Evolutionary conservation across 2,329 filamentous ascomycete species (phyloP).

Genomic region (Nemania diffusa): DNA sequence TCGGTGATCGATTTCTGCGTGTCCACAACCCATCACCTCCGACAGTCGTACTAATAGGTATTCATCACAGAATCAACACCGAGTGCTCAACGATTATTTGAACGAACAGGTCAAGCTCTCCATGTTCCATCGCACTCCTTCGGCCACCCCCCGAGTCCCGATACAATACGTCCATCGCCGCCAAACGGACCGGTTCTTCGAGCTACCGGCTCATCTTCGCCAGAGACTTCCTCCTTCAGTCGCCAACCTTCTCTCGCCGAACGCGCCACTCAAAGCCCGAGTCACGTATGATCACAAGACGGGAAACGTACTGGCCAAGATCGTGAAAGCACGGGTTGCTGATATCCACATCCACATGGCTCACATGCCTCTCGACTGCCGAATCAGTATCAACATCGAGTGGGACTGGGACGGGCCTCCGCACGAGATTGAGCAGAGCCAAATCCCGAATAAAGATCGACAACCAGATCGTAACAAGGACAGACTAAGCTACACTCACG

Average conservation of each 20-base stretch:
- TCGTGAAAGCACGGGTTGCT: slow-evolving; percentile 88
- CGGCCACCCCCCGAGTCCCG: slow-evolving; percentile 63
- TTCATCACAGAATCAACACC: slow-evolving; percentile 76
- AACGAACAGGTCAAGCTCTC: slow-evolving; percentile 74
- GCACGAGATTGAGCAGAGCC: slow-evolving; percentile 61
- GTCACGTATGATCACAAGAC: slow-evolving; percentile 82
- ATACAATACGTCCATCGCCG: slow-evolving; percentile 84
- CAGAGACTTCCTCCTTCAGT: slow-evolving; percentile 72
- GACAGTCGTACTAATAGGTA: slow-evolving; percentile 11
- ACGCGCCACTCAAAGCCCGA: slow-evolving; percentile 71
- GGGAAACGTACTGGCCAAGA: slow-evolving; percentile 76
- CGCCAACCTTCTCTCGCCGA: slow-evolving; percentile 66
- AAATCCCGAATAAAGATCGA: slow-evolving; percentile 52
- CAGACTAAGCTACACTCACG: slow-evolving; percentile 88
- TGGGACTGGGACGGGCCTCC: slow-evolving; percentile 82
- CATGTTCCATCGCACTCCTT: slow-evolving; percentile 63
- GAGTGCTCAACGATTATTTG: slow-evolving; percentile 83
- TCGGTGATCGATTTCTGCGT: neutral
- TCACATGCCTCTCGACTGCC: slow-evolving; percentile 81
- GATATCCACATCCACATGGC: slow-evolving; percentile 92
- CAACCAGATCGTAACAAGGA: slow-evolving; percentile 82
- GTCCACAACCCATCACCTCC: neutral
- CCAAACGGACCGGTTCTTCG: slow-evolving; percentile 86
- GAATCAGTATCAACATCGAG: slow-evolving; percentile 94
- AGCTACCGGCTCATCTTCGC: slow-evolving; percentile 70